Conservation (phyloP, 768 basidiomycete genomes). For the Lyophyllum decastes region DNA sequence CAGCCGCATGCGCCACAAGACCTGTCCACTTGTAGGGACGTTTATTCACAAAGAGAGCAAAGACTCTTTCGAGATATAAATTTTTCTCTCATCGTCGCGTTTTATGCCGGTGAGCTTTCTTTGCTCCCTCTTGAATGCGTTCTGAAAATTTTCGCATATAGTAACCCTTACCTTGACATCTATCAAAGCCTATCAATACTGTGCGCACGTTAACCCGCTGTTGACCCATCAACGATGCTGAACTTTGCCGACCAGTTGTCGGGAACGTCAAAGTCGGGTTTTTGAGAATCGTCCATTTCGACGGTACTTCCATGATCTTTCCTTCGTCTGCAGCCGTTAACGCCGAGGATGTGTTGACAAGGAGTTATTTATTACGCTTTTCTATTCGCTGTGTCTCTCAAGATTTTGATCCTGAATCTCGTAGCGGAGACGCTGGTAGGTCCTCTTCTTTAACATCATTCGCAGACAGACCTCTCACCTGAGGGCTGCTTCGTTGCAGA, state of each 20-base stretch:
- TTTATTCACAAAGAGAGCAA: too few species aligned
- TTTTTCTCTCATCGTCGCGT: neutral
- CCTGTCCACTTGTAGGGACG: too few species aligned
- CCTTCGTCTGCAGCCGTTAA: too few species aligned
- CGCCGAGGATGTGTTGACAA: too few species aligned
- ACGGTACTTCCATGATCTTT: too few species aligned
- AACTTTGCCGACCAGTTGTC: neutral
- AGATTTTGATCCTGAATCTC: neutral
- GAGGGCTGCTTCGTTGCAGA: neutral
- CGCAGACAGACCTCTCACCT: neutral
- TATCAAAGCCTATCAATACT: neutral
- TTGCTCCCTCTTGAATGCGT: neutral
- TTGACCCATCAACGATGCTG: neutral
- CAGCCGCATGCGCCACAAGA: too few species aligned
- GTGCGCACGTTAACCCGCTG: neutral
- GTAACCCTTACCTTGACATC: neutral
- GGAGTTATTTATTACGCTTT: neutral
- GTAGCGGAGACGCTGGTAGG: neutral
- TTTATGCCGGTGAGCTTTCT: neutral
- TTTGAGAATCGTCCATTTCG: too few species aligned
- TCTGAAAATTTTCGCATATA: neutral
- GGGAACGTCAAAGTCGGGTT: too few species aligned
- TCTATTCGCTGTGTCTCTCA: neutral
- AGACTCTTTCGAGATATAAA: neutral
- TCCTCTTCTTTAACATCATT: neutral